Conservation (phyloP, 148 eudicot species). For the Vaccinium darrowii region DNA sequence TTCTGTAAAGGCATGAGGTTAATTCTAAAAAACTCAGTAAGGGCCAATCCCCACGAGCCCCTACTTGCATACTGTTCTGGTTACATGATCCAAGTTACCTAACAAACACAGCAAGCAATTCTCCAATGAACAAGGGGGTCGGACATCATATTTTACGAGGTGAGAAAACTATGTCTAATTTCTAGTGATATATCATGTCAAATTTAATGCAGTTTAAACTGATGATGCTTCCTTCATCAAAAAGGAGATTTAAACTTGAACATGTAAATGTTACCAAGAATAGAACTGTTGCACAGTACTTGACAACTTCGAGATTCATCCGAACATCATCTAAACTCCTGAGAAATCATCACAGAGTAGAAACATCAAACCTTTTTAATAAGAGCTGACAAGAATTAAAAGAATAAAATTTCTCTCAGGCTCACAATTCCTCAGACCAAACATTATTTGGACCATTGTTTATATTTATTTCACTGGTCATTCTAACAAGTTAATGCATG, state of each 20-base stretch:
- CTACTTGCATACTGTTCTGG: not conserved
- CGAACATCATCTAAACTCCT: constrained; percentile 99
- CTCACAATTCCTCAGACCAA: not conserved
- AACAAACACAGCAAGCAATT: constrained; percentile 3
- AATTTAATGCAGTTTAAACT: not conserved
- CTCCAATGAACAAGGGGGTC: not conserved
- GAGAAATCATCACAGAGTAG: constrained; percentile 27
- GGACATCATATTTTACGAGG: constrained; percentile 4
- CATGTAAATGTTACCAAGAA: constrained; percentile 54
- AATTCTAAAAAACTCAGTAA: not conserved
- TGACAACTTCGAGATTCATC: constrained; percentile 96
- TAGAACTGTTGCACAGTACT: constrained; percentile 86
- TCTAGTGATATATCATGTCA: not conserved
- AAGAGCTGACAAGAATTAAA: constrained; percentile 1
- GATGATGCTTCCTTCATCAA: not conserved
- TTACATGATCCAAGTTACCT: not conserved
- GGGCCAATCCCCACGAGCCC: constrained; percentile 1
- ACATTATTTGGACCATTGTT: not conserved
- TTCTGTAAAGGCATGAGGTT: not conserved
- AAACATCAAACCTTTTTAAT: not conserved
- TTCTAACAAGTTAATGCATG: not conserved
- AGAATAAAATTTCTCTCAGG: constrained; percentile 6
- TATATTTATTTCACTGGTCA: not conserved
- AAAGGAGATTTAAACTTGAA: constrained; percentile 3
- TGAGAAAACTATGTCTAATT: not conserved